Base-by-base conservation (phyloP, 1,139 yeast species). In the Meyerozyma elateridarum region DNA sequence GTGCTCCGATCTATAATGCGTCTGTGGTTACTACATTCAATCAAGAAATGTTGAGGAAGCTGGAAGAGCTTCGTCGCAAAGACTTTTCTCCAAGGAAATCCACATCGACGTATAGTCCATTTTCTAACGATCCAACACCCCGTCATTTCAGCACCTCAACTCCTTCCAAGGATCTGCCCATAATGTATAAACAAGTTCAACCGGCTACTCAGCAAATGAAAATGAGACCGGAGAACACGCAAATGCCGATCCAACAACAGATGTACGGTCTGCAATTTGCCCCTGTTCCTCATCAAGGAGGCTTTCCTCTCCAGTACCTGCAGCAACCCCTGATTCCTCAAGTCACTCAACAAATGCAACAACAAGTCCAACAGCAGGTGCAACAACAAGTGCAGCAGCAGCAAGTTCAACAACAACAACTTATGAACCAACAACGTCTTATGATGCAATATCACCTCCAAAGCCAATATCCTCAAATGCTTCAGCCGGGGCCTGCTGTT, bases 1-100 rank as follows among this genome's bases (percentile, higher is more conserved):
- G 64, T 15, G 69, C 68, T 4, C 70, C 70, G 4, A 49, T 59
- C 12, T 61, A 51, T 36, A 53, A 59, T 40, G 52, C 65, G 17
- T 41, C 32, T n/a, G 26, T 38, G 4, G 47, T 47, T 4, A 40
- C 45, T 6, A 39, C 40, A 27, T 44, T 40, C 21, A 44, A 47
- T 25, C 50, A 41, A 19, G 41, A 38, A 24, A 30, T 46, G 31
- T 30, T 49, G 31, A 41, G 38, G 30, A 44, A 42, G 22, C 45
- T 39, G 28, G 44, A 40, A 20, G 31, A 30, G n/a, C 27, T 36
- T 15, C 36, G 34, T 17, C 26, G 18, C 9, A 18, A 18, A 14
- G 27, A 24, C 9, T 9, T 5, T 15, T 15, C 27, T 8, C 18
- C 27, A 7, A 18, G 27, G 6, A 17, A 15, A 6, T 24, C 27